phyloP scores from a whole-genome alignment of 1,139 yeast genomes.

The Kodamaea alishanica region DNA sequence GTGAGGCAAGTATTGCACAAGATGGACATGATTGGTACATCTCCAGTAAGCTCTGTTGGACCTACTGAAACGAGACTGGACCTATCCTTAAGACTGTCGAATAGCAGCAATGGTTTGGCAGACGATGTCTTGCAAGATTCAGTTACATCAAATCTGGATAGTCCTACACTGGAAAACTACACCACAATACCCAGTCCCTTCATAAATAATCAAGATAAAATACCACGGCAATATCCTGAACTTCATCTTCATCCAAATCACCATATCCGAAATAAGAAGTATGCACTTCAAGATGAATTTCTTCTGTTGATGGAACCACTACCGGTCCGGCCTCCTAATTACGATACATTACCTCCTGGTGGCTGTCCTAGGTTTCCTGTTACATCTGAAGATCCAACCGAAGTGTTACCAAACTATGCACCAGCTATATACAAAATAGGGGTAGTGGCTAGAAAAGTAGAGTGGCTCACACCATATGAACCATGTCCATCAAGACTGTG shows the following conservation, averaged over 20 bases:
- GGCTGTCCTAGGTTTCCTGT: conserved; percentile 54
- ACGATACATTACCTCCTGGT: conserved; percentile 43
- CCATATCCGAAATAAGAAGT: background rate
- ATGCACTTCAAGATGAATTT: conserved; percentile 14
- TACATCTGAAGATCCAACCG: conserved; percentile 15
- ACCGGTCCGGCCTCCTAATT: conserved; percentile 51
- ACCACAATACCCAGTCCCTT: too few relatives aligned
- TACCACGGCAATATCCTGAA: too few relatives aligned
- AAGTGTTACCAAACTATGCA: conserved; percentile 45
- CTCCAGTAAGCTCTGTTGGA: conserved; percentile 5
- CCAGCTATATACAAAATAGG: conserved; percentile 60
- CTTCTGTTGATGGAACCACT: conserved; percentile 46
- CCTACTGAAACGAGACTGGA: conserved; percentile 5
- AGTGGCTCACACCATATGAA: conserved; percentile 67
- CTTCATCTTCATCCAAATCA: too few relatives aligned
- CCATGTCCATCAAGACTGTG: conserved; percentile 59
- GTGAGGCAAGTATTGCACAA: too few relatives aligned
- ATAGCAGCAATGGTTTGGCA: conserved; percentile 3
- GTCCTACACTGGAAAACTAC: too few relatives aligned
- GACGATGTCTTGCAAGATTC: too few relatives aligned
- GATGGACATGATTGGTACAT: too few relatives aligned
- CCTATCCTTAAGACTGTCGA: conserved; percentile 8
- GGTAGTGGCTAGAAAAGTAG: conserved; percentile 52
- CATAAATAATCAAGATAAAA: too few relatives aligned
- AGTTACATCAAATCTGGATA: too few relatives aligned